Evolutionary conservation across 2,329 filamentous ascomycete genomes (phyloP).

Genomic region (Cadophora malorum): DNA sequence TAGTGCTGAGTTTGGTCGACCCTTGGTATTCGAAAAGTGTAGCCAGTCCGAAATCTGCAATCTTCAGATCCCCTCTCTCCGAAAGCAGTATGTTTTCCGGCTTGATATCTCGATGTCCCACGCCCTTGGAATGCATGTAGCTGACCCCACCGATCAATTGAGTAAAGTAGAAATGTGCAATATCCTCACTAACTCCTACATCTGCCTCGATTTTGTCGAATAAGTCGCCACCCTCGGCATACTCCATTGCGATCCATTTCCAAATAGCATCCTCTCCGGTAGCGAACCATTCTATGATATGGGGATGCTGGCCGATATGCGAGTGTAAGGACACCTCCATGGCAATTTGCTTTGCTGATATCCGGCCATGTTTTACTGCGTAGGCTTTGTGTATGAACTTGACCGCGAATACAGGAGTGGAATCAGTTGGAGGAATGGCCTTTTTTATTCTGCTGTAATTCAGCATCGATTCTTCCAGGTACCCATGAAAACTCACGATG

Average conservation of each 20-base stretch:
- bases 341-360: constrained; percentile 86
- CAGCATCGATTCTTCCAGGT: constrained; percentile 19
- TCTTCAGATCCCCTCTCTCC: constrained; percentile 83
- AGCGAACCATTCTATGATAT: constrained; percentile 92
- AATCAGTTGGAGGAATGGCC: constrained; percentile 74
- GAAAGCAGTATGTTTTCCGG: constrained; percentile 96
- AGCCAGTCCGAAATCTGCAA: constrained; percentile 96
- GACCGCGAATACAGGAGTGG: constrained; percentile 86
- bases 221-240: constrained; percentile 91
- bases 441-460: constrained; percentile 69
- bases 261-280: constrained; percentile 85
- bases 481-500: constrained; percentile 69
- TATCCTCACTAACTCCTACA: constrained; percentile 90
- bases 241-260: constrained; percentile 99
- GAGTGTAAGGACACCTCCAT: constrained; percentile 93
- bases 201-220: constrained; percentile 99
- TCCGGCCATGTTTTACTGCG: constrained; percentile 84
- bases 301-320: constrained; percentile 85
- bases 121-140: constrained; percentile 95
- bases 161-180: constrained; percentile 95
- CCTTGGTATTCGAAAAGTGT: constrained; percentile 93
- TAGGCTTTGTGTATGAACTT: constrained; percentile 99
- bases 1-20: constrained; percentile 79
- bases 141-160: constrained; percentile 89
- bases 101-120: constrained; percentile 90